A percentile compares a stretch with the other conserved stretches of the same genome.
Conservation (phyloP, 805 yeast species). For the Nakazawaea holstii region DNA sequence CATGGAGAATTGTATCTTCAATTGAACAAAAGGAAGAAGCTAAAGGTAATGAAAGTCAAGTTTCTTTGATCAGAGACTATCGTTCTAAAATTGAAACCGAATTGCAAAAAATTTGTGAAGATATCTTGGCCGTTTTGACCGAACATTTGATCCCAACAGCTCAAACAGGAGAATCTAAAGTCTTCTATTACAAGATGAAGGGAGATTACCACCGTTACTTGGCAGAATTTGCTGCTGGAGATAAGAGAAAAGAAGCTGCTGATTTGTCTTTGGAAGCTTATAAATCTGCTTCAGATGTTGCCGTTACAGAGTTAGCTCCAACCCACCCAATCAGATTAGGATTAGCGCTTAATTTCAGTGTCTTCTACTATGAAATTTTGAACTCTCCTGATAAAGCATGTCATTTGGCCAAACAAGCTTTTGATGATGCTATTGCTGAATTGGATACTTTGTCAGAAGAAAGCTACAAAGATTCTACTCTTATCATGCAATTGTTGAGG, state of each 20-base stretch:
- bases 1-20: conserved; percentile 98
- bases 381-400: conserved; percentile 99
- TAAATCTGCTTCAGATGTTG: conserved; percentile 94
- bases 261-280: conserved; percentile 90
- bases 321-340: conserved; percentile 99
- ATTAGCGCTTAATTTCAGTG: conserved; percentile 95
- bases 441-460: conserved; percentile 96
- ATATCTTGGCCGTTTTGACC: conserved; percentile 81
- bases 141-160: conserved; percentile 91
- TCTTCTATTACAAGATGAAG: conserved; percentile 97
- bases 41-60: conserved; percentile 91
- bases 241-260: conserved; percentile 89
- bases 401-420: conserved; percentile 97
- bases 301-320: conserved; percentile 94
- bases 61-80: conserved; percentile 83
- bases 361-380: conserved; percentile 95
- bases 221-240: conserved; percentile 93
- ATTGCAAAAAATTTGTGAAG: conserved; percentile 89
- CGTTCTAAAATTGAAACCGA: conserved; percentile 93
- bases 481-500: conserved; percentile 97
- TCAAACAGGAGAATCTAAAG: conserved; percentile 95
- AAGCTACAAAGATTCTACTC: conserved; percentile 96
- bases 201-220: conserved; percentile 99
- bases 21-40: conserved; percentile 98
- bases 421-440: conserved; percentile 98